Conservation (phyloP, 148 eudicot genomes). For the Polygonum maritimum region DNA sequence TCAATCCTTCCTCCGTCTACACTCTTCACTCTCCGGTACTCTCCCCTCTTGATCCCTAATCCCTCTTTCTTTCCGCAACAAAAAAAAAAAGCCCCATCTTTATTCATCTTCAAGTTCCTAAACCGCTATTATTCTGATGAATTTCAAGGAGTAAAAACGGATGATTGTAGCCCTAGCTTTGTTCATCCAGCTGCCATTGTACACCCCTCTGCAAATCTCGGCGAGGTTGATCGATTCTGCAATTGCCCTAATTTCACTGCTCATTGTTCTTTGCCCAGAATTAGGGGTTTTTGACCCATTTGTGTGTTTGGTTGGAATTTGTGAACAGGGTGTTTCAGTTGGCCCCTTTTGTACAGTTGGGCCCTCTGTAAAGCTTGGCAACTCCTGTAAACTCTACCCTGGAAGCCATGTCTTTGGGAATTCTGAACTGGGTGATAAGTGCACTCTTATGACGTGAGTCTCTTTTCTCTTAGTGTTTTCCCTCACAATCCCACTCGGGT, state of each 20-base stretch:
- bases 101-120: not conserved
- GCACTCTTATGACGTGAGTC: too few species aligned
- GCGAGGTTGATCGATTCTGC: not conserved
- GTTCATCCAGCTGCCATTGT: too few species aligned
- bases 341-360: too few species aligned
- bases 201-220: not conserved
- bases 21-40: not conserved
- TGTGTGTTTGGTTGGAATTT: not conserved
- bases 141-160: not conserved
- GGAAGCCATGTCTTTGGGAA: too few species aligned
- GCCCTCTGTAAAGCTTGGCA: too few species aligned
- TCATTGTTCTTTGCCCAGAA: not conserved
- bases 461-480: not conserved
- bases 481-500: not conserved
- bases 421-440: too few species aligned
- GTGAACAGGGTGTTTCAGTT: constrained; percentile 56
- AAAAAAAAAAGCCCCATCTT: not conserved
- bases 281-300: not conserved
- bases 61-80: not conserved
- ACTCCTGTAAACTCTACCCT: too few species aligned
- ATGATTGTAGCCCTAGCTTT: too few species aligned
- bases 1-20: not conserved
- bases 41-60: not conserved
- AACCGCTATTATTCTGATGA: not conserved
- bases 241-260: not conserved